Evolutionary conservation across 1,139 yeast species (phyloP), one percentile per base, ranked within the genome.

Genomic region (Diutina scorzettiae): DNA sequence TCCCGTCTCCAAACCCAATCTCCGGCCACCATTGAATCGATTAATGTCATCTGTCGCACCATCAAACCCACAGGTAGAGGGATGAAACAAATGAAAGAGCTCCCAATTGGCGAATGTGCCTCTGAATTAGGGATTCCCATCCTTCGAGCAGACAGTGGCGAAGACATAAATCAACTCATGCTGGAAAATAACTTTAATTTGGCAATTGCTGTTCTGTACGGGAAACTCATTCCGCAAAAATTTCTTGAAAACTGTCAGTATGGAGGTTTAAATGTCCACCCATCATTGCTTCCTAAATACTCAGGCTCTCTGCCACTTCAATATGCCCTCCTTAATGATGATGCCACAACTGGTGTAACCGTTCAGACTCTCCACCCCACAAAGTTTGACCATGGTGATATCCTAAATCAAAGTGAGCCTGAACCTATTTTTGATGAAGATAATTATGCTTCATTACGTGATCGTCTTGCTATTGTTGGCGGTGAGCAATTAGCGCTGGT

Each of bases 281-380:
- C 99, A 0, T 86, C 96, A 0, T 58, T 89, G 16, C 66, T 91
- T 11, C 98, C 98, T 0, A 64, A 62, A 42, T 78, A 84, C 53
- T 73, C 89, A 1, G 99, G 99, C 0, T 78, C 97, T 0, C 81
- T 96, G 2, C 99, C 99, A 0, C 62, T 93, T 5, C 97, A 91
- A 49, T 71, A 77, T 47, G 80, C 96, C 0, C 58, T 93, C 20
- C 59, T 87, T 52, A 76, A 82, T 48, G 69, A 69, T 42, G 91
- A 82, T 49, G 37, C 49, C 1, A 49, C 45, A 24, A 81, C 97
- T 0, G 98, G 98, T 0, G 95, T 86, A 9, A 76, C 96, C 0
- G 73, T 93, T 0, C 99, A 91, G 57, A 84, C 95, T 0, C 59
- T 91, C 17, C 96, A 91, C 55, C 96, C 96, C 0, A 72, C 81